Conservation (phyloP, 2,329 filamentous ascomycete genomes). For the Phaeosphaeria sp. region DNA sequence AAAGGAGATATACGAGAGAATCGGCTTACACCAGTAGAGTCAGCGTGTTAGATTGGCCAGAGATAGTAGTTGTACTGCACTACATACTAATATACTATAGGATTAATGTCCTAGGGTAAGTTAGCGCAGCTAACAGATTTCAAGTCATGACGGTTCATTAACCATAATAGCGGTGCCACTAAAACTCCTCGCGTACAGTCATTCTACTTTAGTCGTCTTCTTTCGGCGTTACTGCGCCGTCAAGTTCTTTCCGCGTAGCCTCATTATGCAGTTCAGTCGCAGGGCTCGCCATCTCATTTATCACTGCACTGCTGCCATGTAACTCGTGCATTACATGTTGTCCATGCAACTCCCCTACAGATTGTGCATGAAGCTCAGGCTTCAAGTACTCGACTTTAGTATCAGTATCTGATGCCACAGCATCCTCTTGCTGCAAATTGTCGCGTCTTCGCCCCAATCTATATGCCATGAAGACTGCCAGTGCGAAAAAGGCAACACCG, state of each 20-base stretch:
- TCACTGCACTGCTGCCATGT: not conserved
- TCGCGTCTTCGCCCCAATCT: not conserved
- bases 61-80: too few species aligned
- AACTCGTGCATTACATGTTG: not conserved
- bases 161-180: too few species aligned
- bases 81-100: too few species aligned
- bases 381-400: not conserved
- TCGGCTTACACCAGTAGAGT: too few species aligned
- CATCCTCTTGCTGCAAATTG: not conserved
- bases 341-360: not conserved
- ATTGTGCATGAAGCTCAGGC: not conserved
- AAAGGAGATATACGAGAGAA: too few species aligned
- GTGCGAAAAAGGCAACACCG: not conserved
- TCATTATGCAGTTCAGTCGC: not conserved
- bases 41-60: too few species aligned
- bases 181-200: too few species aligned
- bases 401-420: not conserved
- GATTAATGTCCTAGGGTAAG: too few species aligned
- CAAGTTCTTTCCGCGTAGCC: not conserved
- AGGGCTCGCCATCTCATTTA: not conserved
- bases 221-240: too few species aligned
- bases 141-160: too few species aligned
- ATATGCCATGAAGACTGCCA: not conserved
- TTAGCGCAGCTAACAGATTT: too few species aligned
- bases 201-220: too few species aligned